A percentile compares a stretch with the other conserved stretches of the same genome.
These are phyloP conservation scores for Ceratopteris richardii DNA, from an alignment of 75 land plant species.

Conservation along the genomic window DNA sequence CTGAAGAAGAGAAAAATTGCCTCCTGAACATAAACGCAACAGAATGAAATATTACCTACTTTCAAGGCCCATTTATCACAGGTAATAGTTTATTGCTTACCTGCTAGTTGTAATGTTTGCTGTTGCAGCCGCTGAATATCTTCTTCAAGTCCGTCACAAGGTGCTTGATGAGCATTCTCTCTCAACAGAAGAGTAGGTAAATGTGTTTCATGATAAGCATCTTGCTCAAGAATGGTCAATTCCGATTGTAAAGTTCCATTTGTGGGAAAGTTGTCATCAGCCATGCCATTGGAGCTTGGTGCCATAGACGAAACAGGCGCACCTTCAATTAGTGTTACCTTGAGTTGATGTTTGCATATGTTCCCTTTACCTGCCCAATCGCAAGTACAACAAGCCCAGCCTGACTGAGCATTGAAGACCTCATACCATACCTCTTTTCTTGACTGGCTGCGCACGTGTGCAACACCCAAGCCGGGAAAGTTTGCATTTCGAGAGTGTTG, in stretches of 20 bases:
- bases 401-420: constrained; percentile 74
- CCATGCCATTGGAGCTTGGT: not conserved
- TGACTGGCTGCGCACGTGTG: constrained; percentile 52
- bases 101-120: constrained; percentile 2
- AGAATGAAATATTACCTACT: not conserved
- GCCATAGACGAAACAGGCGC: not conserved
- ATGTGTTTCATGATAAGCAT: constrained; percentile 3
- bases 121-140: constrained; percentile 6
- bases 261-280: not conserved
- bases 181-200: not conserved
- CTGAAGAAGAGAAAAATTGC: constrained; percentile 9
- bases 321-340: constrained; percentile 29
- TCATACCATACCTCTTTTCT: constrained; percentile 24
- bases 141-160: constrained; percentile 2
- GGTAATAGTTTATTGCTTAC: too few relatives aligned
- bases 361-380: constrained; percentile 63
- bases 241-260: constrained; percentile 1
- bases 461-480: constrained; percentile 10
- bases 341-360: constrained; percentile 76
- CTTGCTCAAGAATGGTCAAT: constrained; percentile 3
- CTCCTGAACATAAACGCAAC: not conserved
- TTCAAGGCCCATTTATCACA: too few relatives aligned
- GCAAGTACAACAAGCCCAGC: constrained; percentile 70
- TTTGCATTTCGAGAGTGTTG: constrained; percentile 15
- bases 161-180: not conserved